Conservation (phyloP, 169 alveolate genomes). For the Cryptosporidium bovis region DNA sequence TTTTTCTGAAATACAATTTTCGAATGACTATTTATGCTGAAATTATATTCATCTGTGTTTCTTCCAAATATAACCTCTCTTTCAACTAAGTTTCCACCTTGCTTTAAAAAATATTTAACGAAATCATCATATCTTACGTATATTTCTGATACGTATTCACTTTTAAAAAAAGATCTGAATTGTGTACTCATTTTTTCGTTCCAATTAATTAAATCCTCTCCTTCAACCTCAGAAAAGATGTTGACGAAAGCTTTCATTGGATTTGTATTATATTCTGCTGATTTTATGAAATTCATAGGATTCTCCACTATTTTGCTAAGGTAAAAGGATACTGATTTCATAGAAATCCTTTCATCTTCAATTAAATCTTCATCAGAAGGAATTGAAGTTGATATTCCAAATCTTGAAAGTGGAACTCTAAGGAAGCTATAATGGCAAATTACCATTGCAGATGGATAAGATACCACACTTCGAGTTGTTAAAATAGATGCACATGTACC, state of each 20-base stretch:
- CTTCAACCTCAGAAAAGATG: constrained; percentile 10
- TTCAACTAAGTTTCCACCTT: not conserved
- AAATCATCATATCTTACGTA: constrained; percentile 46
- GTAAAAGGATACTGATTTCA: constrained; percentile 9
- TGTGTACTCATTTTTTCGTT: not conserved
- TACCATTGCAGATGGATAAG: constrained; percentile 39
- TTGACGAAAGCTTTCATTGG: constrained; percentile 14
- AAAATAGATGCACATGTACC: constrained; percentile 46
- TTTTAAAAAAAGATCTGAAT: not conserved
- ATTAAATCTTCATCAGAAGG: constrained; percentile 21
- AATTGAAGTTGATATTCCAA: constrained; percentile 19
- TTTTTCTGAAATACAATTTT: not conserved
- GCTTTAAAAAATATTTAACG: not conserved
- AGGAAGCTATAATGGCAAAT: constrained; percentile 52
- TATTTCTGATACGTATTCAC: not conserved
- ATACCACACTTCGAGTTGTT: constrained; percentile 17
- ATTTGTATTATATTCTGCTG: constrained; percentile 45
- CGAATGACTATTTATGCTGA: not conserved
- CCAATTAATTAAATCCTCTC: not conserved
- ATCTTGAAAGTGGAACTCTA: constrained; percentile 46
- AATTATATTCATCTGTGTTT: not conserved
- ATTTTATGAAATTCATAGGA: constrained; percentile 29
- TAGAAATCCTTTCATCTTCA: constrained; percentile 23
- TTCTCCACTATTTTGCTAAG: constrained; percentile 12
- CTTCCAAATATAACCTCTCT: constrained; percentile 9